phyloP scores from a whole-genome alignment of 78 protist species.

The Protostelium mycophagum region DNA sequence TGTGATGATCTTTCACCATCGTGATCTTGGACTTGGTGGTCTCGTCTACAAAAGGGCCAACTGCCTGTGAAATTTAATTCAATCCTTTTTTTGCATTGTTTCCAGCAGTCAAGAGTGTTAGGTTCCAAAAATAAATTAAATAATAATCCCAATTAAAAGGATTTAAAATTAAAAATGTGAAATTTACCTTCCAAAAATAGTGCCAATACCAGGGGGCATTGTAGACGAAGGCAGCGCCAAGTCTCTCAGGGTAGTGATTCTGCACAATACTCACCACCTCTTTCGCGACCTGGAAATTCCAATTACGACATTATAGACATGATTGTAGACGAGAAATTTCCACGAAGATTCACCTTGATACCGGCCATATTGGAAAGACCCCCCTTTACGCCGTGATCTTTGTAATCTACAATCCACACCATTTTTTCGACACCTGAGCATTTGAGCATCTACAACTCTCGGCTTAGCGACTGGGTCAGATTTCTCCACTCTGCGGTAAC shows the following conservation, averaged over 20 bases:
- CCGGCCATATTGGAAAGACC: not conserved
- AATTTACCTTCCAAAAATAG: not conserved
- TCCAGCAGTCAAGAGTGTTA: too few species aligned
- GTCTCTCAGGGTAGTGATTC: not conserved
- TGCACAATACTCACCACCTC: not conserved
- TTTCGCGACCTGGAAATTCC: not conserved
- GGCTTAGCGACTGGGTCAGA: too few species aligned
- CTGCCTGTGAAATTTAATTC: too few species aligned
- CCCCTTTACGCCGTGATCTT: not conserved
- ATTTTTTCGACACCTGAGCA: not conserved
- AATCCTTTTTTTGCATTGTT: too few species aligned
- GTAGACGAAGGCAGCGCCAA: not conserved
- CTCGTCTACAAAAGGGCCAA: not conserved
- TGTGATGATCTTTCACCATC: not conserved
- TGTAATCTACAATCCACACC: not conserved
- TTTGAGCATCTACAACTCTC: too few species aligned
- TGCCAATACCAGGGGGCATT: not conserved
- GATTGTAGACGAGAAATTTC: too few species aligned
- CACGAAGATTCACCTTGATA: not conserved
- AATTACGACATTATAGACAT: not conserved
- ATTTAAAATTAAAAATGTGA: too few species aligned
- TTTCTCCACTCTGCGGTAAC: too few species aligned
- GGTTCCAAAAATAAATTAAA: too few species aligned
- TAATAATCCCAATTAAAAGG: too few species aligned
- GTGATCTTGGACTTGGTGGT: not conserved